A percentile compares a stretch with the other conserved stretches of the same genome.
Conservation (phyloP, 495 filamentous ascomycete genomes). For the Cairneyella variabilis region DNA sequence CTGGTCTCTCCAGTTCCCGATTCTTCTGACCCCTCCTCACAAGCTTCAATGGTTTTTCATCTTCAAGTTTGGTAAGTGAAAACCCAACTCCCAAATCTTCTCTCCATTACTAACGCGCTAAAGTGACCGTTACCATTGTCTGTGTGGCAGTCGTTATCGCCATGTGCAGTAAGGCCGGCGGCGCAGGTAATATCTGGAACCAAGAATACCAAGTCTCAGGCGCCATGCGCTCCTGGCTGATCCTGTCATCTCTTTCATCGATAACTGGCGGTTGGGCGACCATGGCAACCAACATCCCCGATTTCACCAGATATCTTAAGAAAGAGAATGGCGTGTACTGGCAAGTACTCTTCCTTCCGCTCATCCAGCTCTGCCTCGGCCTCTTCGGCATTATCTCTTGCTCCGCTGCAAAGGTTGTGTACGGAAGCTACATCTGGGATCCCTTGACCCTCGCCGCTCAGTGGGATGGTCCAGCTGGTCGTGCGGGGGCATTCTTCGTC, state of each 20-base stretch:
- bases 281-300: slow-evolving; percentile 46
- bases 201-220: slow-evolving; percentile 35
- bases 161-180: slow-evolving; percentile 41
- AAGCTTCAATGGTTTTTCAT: slow-evolving; percentile 48
- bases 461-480: slow-evolving; percentile 44
- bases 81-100: not conserved
- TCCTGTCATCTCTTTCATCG: slow-evolving; percentile 39
- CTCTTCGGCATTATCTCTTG: slow-evolving; percentile 48
- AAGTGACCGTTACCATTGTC: slow-evolving; percentile 34
- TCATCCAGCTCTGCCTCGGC: slow-evolving; percentile 50
- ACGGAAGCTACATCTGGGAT: slow-evolving; percentile 56
- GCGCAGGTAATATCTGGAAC: slow-evolving; percentile 41
- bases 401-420: slow-evolving; percentile 47
- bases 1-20: slow-evolving; percentile 43
- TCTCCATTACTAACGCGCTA: not conserved
- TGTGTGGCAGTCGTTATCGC: slow-evolving; percentile 39
- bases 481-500: slow-evolving; percentile 53
- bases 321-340: slow-evolving; percentile 48
- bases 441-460: slow-evolving; percentile 50
- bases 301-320: slow-evolving; percentile 57
- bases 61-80: slow-evolving; percentile 37
- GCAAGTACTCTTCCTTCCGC: slow-evolving; percentile 51
- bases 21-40: slow-evolving; percentile 45
- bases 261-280: slow-evolving; percentile 42
- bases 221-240: slow-evolving; percentile 36